Conservation (phyloP, 305 asterid species). For the Fraxinus nigra region DNA sequence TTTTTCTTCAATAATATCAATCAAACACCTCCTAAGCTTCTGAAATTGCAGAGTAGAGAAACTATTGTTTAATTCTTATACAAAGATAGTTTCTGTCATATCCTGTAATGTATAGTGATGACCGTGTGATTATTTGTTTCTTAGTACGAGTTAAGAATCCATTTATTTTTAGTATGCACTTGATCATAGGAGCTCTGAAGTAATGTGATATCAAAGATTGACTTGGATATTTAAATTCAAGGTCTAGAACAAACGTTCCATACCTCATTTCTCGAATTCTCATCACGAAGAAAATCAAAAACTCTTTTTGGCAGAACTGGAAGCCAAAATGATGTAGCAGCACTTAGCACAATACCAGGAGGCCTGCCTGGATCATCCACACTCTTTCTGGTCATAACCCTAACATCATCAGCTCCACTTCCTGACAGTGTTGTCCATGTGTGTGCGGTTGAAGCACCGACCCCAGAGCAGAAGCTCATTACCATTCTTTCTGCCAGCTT, state of each 20-base stretch:
- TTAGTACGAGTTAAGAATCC: background rate
- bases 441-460: slow-evolving; percentile 94
- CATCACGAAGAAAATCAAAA: slow-evolving; percentile 77
- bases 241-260: background rate
- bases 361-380: slow-evolving; percentile 98
- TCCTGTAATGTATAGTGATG: background rate
- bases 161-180: background rate
- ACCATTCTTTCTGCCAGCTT: slow-evolving; percentile 97
- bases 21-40: no score
- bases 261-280: slow-evolving; percentile 90
- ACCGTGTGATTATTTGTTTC: background rate
- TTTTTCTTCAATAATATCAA: no score
- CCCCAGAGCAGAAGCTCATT: slow-evolving; percentile 90
- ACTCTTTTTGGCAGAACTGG: slow-evolving; percentile 81
- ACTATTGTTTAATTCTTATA: background rate
- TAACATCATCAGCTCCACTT: slow-evolving; percentile 85
- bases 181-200: background rate
- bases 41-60: background rate
- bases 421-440: slow-evolving; percentile 91
- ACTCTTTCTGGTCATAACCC: slow-evolving; percentile 94
- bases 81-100: background rate
- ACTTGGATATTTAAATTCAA: background rate
- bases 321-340: slow-evolving; percentile 97
- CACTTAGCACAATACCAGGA: slow-evolving; percentile 92
- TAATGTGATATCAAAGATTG: background rate